Conservation (phyloP, 2,329 filamentous ascomycete genomes). For the Alternaria atra region DNA sequence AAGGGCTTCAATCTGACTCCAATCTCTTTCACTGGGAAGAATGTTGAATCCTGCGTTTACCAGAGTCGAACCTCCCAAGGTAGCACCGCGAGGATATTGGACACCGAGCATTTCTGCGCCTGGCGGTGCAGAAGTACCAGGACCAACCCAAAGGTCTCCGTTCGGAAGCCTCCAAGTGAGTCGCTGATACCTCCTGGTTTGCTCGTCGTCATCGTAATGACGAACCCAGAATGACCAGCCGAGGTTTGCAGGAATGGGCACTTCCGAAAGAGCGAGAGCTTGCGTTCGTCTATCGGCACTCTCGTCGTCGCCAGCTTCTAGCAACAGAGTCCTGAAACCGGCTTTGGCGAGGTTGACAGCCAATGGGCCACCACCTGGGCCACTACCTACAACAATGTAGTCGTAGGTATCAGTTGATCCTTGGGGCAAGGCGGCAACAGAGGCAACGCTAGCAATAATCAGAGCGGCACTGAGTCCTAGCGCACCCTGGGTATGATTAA, state of each 20-base stretch:
- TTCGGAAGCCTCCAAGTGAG: not conserved
- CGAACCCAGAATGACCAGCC: not conserved
- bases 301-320: not conserved
- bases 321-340: not conserved
- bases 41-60: not conserved
- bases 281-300: not conserved
- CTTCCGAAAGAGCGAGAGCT: not conserved
- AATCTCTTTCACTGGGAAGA: constrained; percentile 67
- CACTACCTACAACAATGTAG: not conserved
- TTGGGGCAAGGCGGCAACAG: not conserved
- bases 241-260: not conserved
- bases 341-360: not conserved
- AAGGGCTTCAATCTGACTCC: constrained; percentile 63
- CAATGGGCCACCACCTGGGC: not conserved
- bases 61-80: not conserved
- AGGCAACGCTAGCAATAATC: not conserved
- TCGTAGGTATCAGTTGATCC: not conserved
- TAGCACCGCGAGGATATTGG: not conserved
- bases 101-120: not conserved
- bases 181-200: not conserved
- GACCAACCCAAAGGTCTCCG: not conserved
- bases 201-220: not conserved
- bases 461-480: not conserved
- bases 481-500: no score
- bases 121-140: not conserved